Evolutionary conservation across 2,329 filamentous ascomycete species (phyloP).

Genomic region (Sporothrix pallida): DNA sequence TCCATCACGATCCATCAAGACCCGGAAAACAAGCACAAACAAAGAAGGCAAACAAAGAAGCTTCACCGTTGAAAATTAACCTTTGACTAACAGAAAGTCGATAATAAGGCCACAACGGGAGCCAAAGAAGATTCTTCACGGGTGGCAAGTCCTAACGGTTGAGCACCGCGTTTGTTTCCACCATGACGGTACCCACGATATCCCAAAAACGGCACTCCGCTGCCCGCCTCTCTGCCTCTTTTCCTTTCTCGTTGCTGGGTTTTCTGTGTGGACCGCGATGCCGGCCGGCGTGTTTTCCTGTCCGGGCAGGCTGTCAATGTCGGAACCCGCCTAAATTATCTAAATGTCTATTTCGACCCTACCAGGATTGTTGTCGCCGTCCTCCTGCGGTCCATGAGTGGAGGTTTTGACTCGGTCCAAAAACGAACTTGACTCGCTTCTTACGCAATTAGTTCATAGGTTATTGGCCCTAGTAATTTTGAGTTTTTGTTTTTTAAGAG

Average conservation of each 20-base stretch:
- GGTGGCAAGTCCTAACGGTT: neutral
- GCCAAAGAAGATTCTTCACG: neutral
- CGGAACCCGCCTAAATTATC: too few species aligned
- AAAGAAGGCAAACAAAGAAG: neutral
- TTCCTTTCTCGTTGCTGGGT: too few species aligned
- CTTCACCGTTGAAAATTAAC: neutral
- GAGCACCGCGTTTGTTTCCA: neutral
- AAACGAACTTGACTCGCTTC: neutral
- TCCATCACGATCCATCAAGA: neutral
- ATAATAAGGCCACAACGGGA: neutral
- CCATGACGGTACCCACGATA: neutral
- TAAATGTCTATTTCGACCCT: neutral
- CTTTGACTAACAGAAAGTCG: slow-evolving; percentile 1
- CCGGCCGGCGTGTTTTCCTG: neutral
- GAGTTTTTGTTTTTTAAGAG: neutral
- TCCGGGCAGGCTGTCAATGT: neutral
- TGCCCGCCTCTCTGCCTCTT: neutral
- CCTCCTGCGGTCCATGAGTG: neutral
- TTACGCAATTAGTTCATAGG: neutral
- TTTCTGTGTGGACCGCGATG: neutral
- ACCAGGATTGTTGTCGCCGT: neutral
- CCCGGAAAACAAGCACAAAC: neutral
- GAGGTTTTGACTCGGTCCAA: neutral
- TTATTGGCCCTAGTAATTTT: neutral
- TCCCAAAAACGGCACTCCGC: neutral